These are phyloP conservation scores for Chaetomium strumarium DNA, from an alignment of 2,329 filamentous ascomycete species.

Conservation along the genomic window DNA sequence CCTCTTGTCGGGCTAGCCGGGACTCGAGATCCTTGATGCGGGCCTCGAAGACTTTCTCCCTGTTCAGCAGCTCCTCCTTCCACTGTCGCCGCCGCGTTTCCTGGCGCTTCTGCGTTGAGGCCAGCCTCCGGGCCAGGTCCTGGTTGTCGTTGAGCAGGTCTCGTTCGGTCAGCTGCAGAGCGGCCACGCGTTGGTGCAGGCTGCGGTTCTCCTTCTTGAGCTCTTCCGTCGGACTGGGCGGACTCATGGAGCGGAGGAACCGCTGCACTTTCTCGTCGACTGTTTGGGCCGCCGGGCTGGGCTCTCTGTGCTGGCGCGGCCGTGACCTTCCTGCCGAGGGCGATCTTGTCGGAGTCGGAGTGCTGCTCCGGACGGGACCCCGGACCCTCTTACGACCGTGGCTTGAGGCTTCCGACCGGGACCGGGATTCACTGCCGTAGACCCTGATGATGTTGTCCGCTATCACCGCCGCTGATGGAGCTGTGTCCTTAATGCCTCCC, in stretches of 20 bases:
- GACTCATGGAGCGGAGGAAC: conserved; percentile 6
- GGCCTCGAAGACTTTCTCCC: conserved; percentile 9
- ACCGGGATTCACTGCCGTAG: background rate
- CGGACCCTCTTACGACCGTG: background rate
- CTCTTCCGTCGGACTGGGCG: background rate
- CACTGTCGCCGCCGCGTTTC: conserved; percentile 9
- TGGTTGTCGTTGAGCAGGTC: conserved; percentile 18
- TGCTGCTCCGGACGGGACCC: background rate
- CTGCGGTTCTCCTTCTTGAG: conserved; percentile 16
- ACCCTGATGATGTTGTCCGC: background rate
- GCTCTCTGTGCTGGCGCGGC: background rate
- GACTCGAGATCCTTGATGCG: conserved; percentile 12
- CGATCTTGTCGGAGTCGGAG: background rate
- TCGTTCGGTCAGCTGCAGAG: conserved; percentile 17
- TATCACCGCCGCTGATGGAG: background rate
- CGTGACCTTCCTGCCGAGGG: background rate
- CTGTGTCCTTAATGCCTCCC: background rate
- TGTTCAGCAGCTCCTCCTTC: conserved; percentile 9
- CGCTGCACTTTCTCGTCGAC: conserved; percentile 7
- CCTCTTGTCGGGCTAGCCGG: conserved; percentile 6
- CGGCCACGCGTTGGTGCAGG: conserved; percentile 19
- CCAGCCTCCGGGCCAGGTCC: conserved; percentile 6
- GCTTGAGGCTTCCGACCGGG: background rate
- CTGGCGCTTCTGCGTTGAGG: conserved; percentile 4
- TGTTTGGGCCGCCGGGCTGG: background rate